Evolutionary conservation across 208 protist species (phyloP), one percentile per base, ranked within the genome.

Genomic region (Acanthamoeba castellanii): DNA sequence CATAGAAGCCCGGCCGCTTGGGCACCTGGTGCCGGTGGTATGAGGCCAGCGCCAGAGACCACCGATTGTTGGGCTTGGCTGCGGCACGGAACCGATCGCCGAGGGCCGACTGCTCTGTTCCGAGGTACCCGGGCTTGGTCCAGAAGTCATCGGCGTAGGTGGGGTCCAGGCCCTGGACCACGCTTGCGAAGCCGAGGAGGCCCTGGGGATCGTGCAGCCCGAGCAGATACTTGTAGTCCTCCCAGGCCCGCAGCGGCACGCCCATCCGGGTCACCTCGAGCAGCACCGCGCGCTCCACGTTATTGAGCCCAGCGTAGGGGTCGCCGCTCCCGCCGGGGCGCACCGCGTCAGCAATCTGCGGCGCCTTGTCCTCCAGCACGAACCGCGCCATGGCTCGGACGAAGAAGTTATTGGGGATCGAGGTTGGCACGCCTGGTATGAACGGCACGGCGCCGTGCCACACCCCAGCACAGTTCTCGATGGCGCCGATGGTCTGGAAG

Each of bases 331-430:
- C 76, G 22, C 76, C 76, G 5, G 76, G 76, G 34, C 76, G 47
- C 76, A 85, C 76, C 27, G 76, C 76, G 76, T 85, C 34, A 25
- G 76, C 76, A 0, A 85, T 85, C 76, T 8, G 34, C 76, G 27
- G 5, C 25, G 34, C 76, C 76, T 85, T 85, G 50, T 85, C 76
- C 76, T 37, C 27, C 76, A 85, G 76, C 76, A 85, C 76, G 50
- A 85, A 85, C 76, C 76, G 76, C 9, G 76, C 76, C 7, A 85
- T 52, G 76, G 76, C 76, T 22, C 76, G 76, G 13, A 85, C 34
- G 76, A 85, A 85, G 76, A 85, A 85, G 76, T 85, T 85, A 32
- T 25, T 85, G 34, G 76, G 76, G 76, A 85, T 85, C 8, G 76
- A 85, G 34, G 76, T 85, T 4, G 76, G 76, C 2, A 85, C 76